Evolutionary conservation across 129 eudicot species (phyloP).

Genomic region (Lonicera japonica): DNA sequence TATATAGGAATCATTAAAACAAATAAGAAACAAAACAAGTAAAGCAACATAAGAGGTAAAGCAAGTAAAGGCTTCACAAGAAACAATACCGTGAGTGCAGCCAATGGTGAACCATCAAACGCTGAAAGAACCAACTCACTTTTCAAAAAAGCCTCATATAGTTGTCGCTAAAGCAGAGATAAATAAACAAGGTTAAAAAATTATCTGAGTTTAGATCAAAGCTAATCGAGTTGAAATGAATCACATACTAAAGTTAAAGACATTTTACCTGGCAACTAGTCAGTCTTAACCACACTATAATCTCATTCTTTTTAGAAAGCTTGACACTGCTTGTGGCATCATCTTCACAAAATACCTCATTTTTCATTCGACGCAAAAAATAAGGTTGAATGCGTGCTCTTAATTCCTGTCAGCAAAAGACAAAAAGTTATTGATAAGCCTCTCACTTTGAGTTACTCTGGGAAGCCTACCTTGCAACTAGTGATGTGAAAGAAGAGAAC

Average conservation of each 20-base stretch:
- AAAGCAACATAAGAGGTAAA: neutral
- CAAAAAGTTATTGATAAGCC: neutral
- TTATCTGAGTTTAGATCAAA: neutral
- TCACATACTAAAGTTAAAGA: neutral
- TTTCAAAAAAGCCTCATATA: slow-evolving; percentile 89
- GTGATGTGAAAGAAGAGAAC: neutral
- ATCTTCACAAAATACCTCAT: slow-evolving; percentile 71
- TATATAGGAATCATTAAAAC: neutral
- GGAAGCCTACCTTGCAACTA: neutral
- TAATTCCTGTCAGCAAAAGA: slow-evolving; percentile 51
- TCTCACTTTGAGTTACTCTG: neutral
- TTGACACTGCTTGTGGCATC: slow-evolving; percentile 34
- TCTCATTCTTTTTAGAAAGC: slow-evolving; percentile 89
- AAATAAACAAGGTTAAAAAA: neutral
- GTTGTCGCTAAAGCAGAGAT: slow-evolving; percentile 57
- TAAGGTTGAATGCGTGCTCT: slow-evolving; percentile 90
- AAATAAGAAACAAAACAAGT: neutral
- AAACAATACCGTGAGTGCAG: slow-evolving; percentile 85
- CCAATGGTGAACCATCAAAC: slow-evolving; percentile 95
- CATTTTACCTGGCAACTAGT: slow-evolving; percentile 64
- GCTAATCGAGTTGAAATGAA: neutral
- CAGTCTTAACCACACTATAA: slow-evolving; percentile 79
- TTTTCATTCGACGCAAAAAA: slow-evolving; percentile 84
- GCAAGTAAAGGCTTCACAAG: slow-evolving; percentile 1
- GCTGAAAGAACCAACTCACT: slow-evolving; percentile 94